Conservation (phyloP, 2,329 filamentous ascomycete species). For the Chaetomiaceae sp. region DNA sequence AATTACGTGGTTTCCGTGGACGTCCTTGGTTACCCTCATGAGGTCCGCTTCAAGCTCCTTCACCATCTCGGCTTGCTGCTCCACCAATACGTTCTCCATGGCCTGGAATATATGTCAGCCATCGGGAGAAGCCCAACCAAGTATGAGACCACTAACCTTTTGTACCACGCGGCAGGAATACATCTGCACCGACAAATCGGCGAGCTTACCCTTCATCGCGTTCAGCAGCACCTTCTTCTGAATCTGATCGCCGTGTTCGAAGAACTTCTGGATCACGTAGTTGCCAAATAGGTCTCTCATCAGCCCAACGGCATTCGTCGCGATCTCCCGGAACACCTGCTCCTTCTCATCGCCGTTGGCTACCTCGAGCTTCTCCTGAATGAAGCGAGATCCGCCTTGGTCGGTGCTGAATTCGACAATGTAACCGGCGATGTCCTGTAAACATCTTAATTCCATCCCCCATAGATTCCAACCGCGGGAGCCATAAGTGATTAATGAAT, state of each 20-base stretch:
- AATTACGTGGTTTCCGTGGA: conserved; percentile 94
- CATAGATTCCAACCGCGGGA: too few relatives aligned
- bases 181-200: conserved; percentile 75
- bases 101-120: conserved; percentile 48
- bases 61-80: conserved; percentile 80
- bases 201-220: conserved; percentile 81
- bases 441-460: too few relatives aligned
- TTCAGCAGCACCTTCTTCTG: conserved; percentile 85
- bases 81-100: conserved; percentile 82
- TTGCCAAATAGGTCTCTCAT: conserved; percentile 98
- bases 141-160: conserved; percentile 52
- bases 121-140: neutral
- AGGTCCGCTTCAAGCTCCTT: conserved; percentile 75
- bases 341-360: conserved; percentile 97
- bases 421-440: conserved; percentile 71
- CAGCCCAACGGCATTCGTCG: conserved; percentile 74
- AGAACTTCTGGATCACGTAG: conserved; percentile 97
- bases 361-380: conserved; percentile 84
- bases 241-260: conserved; percentile 87
- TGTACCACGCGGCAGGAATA: conserved; percentile 96
- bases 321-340: conserved; percentile 79
- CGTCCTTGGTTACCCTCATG: conserved; percentile 70
- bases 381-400: conserved; percentile 91
- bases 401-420: conserved; percentile 94
- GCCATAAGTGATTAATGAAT: neutral